Conservation (phyloP, 129 eudicot genomes). For the Calendula officinalis region DNA sequence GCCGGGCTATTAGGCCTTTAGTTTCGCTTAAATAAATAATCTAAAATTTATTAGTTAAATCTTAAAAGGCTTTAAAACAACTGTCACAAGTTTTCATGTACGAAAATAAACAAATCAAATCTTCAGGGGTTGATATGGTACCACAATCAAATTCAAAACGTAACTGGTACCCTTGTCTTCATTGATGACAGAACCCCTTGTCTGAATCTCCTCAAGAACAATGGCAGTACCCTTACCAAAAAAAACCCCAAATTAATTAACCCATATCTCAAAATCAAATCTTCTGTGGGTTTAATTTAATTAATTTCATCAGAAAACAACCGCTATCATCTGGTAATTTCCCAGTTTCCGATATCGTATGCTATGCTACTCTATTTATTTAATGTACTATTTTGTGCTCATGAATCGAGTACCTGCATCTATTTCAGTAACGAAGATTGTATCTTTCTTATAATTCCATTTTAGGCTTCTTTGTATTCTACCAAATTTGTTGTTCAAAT, state of each 20-base stretch:
- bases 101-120: constrained; percentile 13
- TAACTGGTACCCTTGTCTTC: constrained; percentile 21
- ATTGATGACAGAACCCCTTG: constrained; percentile 9
- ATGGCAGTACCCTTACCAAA: constrained; percentile 21
- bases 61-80: no score
- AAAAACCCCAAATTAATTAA: constrained; percentile 17
- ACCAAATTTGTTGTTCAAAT: constrained; percentile 16
- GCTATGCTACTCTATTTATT: background rate
- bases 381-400: constrained; percentile 16
- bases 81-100: background rate
- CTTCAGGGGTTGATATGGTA: constrained; percentile 5
- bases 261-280: constrained; percentile 32
- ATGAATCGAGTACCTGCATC: constrained; percentile 22
- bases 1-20: no score
- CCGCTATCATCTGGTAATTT: constrained; percentile 23
- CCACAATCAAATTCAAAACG: background rate
- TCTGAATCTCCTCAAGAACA: constrained; percentile 17
- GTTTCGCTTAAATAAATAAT: no score
- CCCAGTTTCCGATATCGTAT: constrained; percentile 13
- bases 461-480: constrained; percentile 22
- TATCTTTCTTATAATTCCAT: constrained; percentile 11
- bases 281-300: background rate
- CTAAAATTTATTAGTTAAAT: no score
- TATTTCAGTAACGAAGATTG: constrained; percentile 9
- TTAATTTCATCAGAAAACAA: constrained; percentile 4